Conservation (phyloP, 2,329 filamentous ascomycete species). For the Ceratocystis smalleyi region DNA sequence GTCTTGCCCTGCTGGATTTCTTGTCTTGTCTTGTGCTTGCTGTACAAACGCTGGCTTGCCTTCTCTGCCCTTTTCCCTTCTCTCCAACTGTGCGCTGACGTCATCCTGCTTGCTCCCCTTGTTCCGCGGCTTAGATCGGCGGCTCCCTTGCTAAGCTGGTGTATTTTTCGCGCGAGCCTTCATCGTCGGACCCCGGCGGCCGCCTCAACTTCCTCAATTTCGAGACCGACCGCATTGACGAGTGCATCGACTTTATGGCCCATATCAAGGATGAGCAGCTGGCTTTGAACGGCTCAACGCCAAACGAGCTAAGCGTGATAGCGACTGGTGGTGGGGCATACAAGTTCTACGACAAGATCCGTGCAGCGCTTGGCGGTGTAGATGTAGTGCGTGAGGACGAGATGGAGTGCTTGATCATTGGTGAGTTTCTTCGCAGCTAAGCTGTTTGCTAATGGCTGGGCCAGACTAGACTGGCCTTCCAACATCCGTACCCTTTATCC, state of each 20-base stretch:
- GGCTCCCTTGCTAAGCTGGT: constrained; percentile 92
- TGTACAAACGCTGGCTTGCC: neutral
- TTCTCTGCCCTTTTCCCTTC: neutral
- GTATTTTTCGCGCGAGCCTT: constrained; percentile 82
- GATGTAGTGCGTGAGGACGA: constrained; percentile 89
- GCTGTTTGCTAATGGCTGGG: neutral
- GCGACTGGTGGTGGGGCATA: constrained; percentile 91
- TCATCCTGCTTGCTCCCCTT: constrained; percentile 9
- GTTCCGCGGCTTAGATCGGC: constrained; percentile 51
- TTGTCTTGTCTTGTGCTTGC: neutral
- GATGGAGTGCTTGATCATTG: constrained; percentile 96
- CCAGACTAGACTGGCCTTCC: too few relatives aligned
- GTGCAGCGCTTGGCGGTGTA: constrained; percentile 57
- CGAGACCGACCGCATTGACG: constrained; percentile 86
- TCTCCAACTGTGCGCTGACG: constrained; percentile 15
- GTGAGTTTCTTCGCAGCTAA: constrained; percentile 29
- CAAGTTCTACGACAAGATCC: constrained; percentile 90
- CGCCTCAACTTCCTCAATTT: constrained; percentile 91
- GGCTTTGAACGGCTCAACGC: constrained; percentile 54
- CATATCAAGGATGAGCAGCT: constrained; percentile 71
- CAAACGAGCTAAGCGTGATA: constrained; percentile 72
- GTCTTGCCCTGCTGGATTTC: constrained; percentile 12
- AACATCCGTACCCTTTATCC: too few relatives aligned
- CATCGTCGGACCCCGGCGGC: constrained; percentile 66
- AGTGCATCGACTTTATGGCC: constrained; percentile 83